Base-by-base conservation (phyloP, 768 basidiomycete species). In the Chlorophyllum brunneum region DNA sequence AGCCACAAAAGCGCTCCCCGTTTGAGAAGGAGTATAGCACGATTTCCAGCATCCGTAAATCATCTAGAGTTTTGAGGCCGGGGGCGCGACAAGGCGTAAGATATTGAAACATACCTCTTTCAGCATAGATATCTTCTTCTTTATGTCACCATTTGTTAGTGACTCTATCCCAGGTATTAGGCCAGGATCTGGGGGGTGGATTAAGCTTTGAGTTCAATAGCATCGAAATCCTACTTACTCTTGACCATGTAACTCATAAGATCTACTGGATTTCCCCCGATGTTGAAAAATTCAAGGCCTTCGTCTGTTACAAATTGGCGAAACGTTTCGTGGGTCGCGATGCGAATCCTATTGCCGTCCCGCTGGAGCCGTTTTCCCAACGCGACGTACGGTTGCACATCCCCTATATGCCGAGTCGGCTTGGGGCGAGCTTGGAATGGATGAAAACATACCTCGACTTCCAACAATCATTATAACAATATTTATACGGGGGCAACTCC, bases 181-280 rank as follows among this genome's bases (percentile, higher is more conserved):
- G 1, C 84, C 84, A 47, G 84, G 84, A 64, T 85, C 81, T 84
- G 50, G 1, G 11, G 36, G 26, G 24, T 38, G 10, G 52, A 51
- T 48, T 59, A 27, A 42, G 39, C 41, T 40, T 33, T 47, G 18
- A 8, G 18, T 27, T 38, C 50, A 22, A 51, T 36, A 18, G 16
- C 30, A n/a, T 41, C 24, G 16, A 37, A 40, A 26, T 36, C 13
- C 23, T 48, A 30, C 75, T 57, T 54, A 83, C 83, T 86, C 63
- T 80, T 81, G 40, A 86, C 84, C 84, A 86, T 85, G 56, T 83
- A 86, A 40, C 80, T 80, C 83, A 86, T 85, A 9, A 86, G 65
- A 48, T 82, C 80, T 45, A 79, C 75, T 0, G 83, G 84, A 63
- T 82, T 72, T 1, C 83, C 84, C 8, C 84, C 83, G 27, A 83